Evolutionary conservation across 352 stramenopile genomes (phyloP), one percentile per base, ranked within the genome.

Genomic region (Phytophthora pini): DNA sequence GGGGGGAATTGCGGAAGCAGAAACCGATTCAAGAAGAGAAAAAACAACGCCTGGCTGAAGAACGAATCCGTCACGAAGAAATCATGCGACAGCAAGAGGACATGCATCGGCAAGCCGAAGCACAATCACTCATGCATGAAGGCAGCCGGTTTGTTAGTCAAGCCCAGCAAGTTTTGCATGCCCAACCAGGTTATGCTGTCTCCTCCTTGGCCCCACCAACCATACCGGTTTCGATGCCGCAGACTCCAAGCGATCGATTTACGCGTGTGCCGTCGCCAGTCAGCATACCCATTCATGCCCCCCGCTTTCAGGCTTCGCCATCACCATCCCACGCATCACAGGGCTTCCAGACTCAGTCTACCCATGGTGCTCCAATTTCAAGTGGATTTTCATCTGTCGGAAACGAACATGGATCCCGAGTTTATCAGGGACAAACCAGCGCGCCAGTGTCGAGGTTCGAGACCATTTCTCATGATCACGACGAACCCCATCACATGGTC

Each of bases 381-480:
- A 70, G 36, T 61, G 29, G 36, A 26, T 66, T 53, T 57, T n/a
- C 38, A 40, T 45, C 53, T 13, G 56, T 46, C 17, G 38, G 17
- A 31, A 61, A 41, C 5, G 63, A 61, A 8, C 39, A 61, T 17
- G 44, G 24, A n/a, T 26, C 36, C 22, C 61, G 59, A 70, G 39
- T 59, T 32, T 65, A 66, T 34, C 55, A 71, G 9, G 51, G 29
- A 1, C 54, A 70, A 7, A 2, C 55, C 8, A 39, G 29, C 11
- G 34, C 39, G 17, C 36, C 31, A 48, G 29, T 57, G 31, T 50
- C 59, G 10, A 68, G 59, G 26, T 73, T 73, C 38, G 66, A 73
- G 40, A 67, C 66, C 5, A 45, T 68, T 71, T 40, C 46, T 58
- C 61, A 79, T 9, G 57, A 71, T 8, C 63, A 66, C 17, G 55